Conservation (phyloP, 2,329 filamentous ascomycete species). For the Aureobasidium sp. region DNA sequence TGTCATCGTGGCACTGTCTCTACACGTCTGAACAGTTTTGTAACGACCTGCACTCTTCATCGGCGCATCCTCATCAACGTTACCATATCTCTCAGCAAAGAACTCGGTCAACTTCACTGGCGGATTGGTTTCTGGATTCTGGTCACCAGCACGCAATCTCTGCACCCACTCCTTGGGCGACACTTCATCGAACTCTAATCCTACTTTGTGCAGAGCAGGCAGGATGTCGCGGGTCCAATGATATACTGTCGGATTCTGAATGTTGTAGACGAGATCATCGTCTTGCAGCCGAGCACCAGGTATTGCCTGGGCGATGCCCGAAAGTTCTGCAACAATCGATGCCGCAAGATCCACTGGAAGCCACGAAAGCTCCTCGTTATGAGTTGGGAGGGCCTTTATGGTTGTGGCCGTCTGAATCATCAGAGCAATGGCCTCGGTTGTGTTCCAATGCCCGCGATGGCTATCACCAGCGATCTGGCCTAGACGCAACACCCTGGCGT, state of each 20-base stretch:
- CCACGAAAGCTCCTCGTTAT: slow-evolving; percentile 31
- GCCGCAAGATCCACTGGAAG: slow-evolving; percentile 17
- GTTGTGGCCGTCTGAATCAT: slow-evolving; percentile 44
- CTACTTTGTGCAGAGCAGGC: slow-evolving; percentile 36
- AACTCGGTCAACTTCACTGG: slow-evolving; percentile 29
- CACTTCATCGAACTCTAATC: slow-evolving; percentile 21
- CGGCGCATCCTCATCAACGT: slow-evolving; percentile 11
- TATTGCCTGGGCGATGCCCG: slow-evolving; percentile 1
- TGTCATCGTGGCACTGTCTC: slow-evolving; percentile 18
- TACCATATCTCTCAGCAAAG: slow-evolving; percentile 26
- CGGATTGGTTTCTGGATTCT: slow-evolving; percentile 26
- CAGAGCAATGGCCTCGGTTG: slow-evolving; percentile 44
- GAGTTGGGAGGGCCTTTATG: slow-evolving; percentile 39
- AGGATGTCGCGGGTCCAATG: slow-evolving; percentile 49
- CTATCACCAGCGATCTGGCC: slow-evolving; percentile 46
- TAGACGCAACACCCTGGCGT: slow-evolving; percentile 26
- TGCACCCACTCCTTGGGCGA: slow-evolving; percentile 23
- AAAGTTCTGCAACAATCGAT: slow-evolving; percentile 15
- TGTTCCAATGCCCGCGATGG: slow-evolving; percentile 42
- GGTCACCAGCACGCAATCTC: slow-evolving; percentile 20
- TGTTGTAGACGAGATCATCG: slow-evolving; percentile 19
- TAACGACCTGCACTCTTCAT: slow-evolving; percentile 18
- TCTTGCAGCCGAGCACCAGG: background rate
- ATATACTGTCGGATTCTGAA: slow-evolving; percentile 46
- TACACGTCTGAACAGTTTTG: slow-evolving; percentile 19